A percentile compares a stretch with the other conserved stretches of the same genome.
Conservation (phyloP, 1,284 basidiomycete genomes). For the Puccinia coronata region DNA sequence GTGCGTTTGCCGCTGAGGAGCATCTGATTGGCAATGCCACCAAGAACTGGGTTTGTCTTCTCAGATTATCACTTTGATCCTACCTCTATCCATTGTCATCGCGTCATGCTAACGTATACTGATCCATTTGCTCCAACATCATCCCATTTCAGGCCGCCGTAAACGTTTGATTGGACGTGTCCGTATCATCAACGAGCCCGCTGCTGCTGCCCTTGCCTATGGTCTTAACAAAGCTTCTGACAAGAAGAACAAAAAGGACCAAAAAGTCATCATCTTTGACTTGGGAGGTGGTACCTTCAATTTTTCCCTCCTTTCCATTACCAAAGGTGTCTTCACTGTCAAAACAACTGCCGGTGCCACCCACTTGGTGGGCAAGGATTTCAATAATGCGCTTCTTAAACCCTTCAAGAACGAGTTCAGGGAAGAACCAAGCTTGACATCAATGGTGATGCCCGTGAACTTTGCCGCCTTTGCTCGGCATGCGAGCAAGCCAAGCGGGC, state of each 20-base stretch:
- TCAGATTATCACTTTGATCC: constrained; percentile 53
- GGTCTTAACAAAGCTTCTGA: constrained; percentile 63
- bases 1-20: constrained; percentile 81
- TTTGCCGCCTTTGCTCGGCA: constrained; percentile 89
- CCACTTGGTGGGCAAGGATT: constrained; percentile 82
- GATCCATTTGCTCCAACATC: not conserved
- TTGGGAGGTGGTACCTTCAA: constrained; percentile 86
- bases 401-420: constrained; percentile 74
- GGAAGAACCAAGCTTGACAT: constrained; percentile 79
- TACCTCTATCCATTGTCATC: no score
- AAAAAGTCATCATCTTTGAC: constrained; percentile 99
- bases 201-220: constrained; percentile 66
- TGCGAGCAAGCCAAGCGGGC: constrained; percentile 99
- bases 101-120: constrained; percentile 63
- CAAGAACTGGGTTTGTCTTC: constrained; percentile 66
- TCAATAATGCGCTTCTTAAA: constrained; percentile 95
- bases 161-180: constrained; percentile 72
- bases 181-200: constrained; percentile 70
- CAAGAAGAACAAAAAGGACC: constrained; percentile 74
- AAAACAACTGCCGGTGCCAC: constrained; percentile 67
- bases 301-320: constrained; percentile 68
- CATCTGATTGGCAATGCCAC: no score
- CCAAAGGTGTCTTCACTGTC: constrained; percentile 68
- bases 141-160: constrained; percentile 58
- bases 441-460: constrained; percentile 89